Evolutionary conservation across 1,284 basidiomycete species (phyloP).

Genomic region (Testicularia cyperi): DNA sequence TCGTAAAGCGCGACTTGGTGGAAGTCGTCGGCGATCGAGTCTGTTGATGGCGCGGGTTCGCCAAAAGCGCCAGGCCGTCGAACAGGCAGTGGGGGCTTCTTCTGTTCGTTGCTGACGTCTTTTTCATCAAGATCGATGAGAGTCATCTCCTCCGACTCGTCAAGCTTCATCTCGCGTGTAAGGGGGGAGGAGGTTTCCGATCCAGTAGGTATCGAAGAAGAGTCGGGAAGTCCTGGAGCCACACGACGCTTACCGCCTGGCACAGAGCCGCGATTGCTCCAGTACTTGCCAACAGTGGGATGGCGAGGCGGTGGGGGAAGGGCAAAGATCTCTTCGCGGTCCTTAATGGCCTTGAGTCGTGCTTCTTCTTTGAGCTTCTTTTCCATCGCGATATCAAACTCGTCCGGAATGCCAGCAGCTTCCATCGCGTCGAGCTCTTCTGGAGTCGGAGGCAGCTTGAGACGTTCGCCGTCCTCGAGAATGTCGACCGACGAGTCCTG

Average conservation of each 20-base stretch:
- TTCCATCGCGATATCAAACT: slow-evolving; percentile 48
- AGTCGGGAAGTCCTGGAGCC: slow-evolving; percentile 4
- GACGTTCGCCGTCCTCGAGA: slow-evolving; percentile 49
- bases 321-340: slow-evolving; percentile 31
- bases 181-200: background rate
- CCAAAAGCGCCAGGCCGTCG: background rate
- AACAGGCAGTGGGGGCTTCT: slow-evolving; percentile 7
- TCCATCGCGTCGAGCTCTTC: slow-evolving; percentile 56
- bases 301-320: slow-evolving; percentile 45
- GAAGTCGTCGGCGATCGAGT: slow-evolving; percentile 6
- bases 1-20: slow-evolving; percentile 1
- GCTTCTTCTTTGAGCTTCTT: slow-evolving; percentile 22
- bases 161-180: background rate
- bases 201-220: slow-evolving; percentile 7
- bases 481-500: slow-evolving; percentile 28
- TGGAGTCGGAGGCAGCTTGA: slow-evolving; percentile 55
- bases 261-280: slow-evolving; percentile 3
- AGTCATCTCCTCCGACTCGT: background rate
- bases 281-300: slow-evolving; percentile 23
- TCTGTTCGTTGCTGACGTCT: slow-evolving; percentile 6
- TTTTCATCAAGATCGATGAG: background rate
- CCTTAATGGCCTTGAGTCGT: slow-evolving; percentile 6
- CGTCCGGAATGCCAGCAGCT: slow-evolving; percentile 53
- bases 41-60: background rate
- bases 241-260: slow-evolving; percentile 14